Base-by-base conservation (phyloP, 1,139 yeast species). In the Arxiozyma slooffiae region DNA sequence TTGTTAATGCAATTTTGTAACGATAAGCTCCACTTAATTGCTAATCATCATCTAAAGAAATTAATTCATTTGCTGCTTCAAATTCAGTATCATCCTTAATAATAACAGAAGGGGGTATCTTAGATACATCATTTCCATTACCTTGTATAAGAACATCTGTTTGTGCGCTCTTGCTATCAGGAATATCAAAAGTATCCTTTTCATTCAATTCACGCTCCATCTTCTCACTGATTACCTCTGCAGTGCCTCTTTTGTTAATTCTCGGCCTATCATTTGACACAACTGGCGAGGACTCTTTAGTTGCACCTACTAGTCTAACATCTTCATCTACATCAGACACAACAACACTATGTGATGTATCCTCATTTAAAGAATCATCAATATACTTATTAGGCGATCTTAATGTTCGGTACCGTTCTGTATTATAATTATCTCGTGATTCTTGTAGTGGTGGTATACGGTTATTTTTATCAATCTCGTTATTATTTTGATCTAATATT, bases 321-420 rank as follows among this genome's bases (percentile, higher is more conserved):
- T 57, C 59, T 34, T 52, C 55, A 49, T 55, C 56, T 16, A 49
- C 30, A 46, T 55, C 60, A 21, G 57, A 57, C 16, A 56, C 47
- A 14, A 50, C 42, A 11, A 53, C 48, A 21, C 49, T 52, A 43
- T 41, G 50, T 34, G 45, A 48, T 9, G 36, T 18, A 16, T 52
- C 49, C 16, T 48, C 47, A 5, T 49, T 23, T 8, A 39, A 4
- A 18, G 36, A 26, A 9, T 16, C 26, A 16, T 39, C 48, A 11
- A 8, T 16, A 17, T 42, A 21, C 5, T 17, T 20, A 11, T 37
- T 23, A 7, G 45, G 36, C 6, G 45, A 34, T 42, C 36, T 9
- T 21, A 34, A 14, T 30, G n/a, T 7, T 21, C 39, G 17, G 14
- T 39, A 39, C 17, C n/a, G n/a, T 30, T 30, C n/a, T 4, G 36